Base-by-base conservation (phyloP, 2,329 filamentous ascomycete species). In the Hypoxylon sp. region DNA sequence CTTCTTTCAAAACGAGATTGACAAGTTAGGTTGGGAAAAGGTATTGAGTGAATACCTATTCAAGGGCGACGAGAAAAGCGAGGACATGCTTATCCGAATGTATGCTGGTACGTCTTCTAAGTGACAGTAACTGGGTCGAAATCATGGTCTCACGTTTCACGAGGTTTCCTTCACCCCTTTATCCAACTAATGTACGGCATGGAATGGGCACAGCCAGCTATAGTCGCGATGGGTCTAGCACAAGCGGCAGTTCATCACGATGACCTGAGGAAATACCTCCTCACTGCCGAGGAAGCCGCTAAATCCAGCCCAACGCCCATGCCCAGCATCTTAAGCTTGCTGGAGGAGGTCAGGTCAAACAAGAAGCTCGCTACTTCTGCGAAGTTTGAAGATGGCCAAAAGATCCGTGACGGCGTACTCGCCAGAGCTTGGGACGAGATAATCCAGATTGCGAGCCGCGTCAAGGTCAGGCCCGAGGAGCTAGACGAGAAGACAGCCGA, bases 121-220 rank as follows among this genome's bases (percentile, higher is more conserved):
- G n/a, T 14, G 13, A 46, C 3, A 21, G 6, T 21, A 25, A 11
- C 17, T 1, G 19, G 11, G 19, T 14, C 9, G 19, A 13, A 48
- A 21, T 21, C 41, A 25, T 19, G 17, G 55, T 5, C 19, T 65
- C 34, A 71, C 17, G 11, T 9, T 13, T 9, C 7, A 34, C n/a
- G 45, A 86, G 89, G 91, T 0, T 86, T 95, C 68, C 73, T 94
- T 1, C 93, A 97, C 75, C 93, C 93, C 1, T 81, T 96, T 14
- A 94, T 97, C 68, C 93, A 97, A 76, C 85, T 97, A 19, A 92
- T 93, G 52, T 97, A 93, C 75, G 94, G 92, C 3, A 77, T 97
- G 36, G 93, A 97, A 76, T 97, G 93, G 82, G 78, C 86, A 9
- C 93, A 97, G 75, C 93, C 93, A 1, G 91, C 91, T 38, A 89